A percentile compares a stretch with the other conserved stretches of the same genome.
Conservation (phyloP, 495 filamentous ascomycete species). For the Aspergillus affinis region DNA sequence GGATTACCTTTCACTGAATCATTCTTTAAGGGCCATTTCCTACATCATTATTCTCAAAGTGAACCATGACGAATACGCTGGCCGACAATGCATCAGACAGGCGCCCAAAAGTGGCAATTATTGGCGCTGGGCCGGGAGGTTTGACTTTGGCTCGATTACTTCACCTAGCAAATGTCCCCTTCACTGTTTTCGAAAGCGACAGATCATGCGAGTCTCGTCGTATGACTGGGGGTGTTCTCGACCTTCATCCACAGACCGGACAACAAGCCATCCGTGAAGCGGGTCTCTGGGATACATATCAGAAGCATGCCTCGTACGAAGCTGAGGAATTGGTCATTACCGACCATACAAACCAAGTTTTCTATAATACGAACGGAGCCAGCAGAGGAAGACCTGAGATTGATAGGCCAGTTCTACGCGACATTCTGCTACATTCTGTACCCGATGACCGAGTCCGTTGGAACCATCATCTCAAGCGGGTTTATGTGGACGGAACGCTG, state of each 20-base stretch:
- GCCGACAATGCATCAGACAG: too few species aligned
- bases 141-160: conserved; percentile 58
- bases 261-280: conserved; percentile 53
- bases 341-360: conserved; percentile 39
- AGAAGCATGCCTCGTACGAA: conserved; percentile 30
- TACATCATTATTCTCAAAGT: too few species aligned
- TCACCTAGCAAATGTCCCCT: conserved; percentile 41
- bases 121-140: conserved; percentile 59
- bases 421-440: conserved; percentile 39
- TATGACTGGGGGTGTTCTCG: conserved; percentile 45
- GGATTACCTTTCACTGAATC: too few species aligned
- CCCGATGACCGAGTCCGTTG: conserved; percentile 45
- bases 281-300: conserved; percentile 50
- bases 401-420: conserved; percentile 30
- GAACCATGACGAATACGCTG: too few species aligned
- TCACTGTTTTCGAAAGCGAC: conserved; percentile 52
- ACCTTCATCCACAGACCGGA: conserved; percentile 52
- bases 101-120: conserved; percentile 50
- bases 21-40: too few species aligned
- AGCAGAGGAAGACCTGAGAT: conserved; percentile 49
- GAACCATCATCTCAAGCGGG: conserved; percentile 36
- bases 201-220: conserved; percentile 33
- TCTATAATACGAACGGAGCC: conserved; percentile 26
- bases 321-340: conserved; percentile 33
- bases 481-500: background rate